Conservation (phyloP, 2,329 filamentous ascomycete species). For the Chrysosphaeria jannelii region DNA sequence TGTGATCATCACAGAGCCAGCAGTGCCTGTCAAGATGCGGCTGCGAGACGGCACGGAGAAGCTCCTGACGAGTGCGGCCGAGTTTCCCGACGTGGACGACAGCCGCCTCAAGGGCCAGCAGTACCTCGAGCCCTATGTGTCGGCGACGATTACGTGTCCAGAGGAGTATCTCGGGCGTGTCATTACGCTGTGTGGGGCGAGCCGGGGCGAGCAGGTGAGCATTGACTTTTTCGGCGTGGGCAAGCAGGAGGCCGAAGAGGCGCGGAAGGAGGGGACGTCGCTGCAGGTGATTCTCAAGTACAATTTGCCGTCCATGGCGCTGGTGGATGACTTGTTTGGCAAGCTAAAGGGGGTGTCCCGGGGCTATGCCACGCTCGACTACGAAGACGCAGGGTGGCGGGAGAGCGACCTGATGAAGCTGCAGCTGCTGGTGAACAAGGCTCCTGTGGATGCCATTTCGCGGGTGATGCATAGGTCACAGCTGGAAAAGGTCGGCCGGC, state of each 20-base stretch:
- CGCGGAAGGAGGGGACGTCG: constrained; percentile 15
- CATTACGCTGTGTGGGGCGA: constrained; percentile 79
- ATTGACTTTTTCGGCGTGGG: constrained; percentile 45
- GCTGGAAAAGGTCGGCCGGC: constrained; percentile 46
- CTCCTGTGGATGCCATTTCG: constrained; percentile 79
- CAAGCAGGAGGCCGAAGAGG: not conserved
- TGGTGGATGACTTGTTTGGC: constrained; percentile 93
- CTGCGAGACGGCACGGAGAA: constrained; percentile 50
- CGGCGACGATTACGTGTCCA: constrained; percentile 64
- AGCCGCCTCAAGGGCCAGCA: constrained; percentile 14
- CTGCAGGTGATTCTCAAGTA: constrained; percentile 91
- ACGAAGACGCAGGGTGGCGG: constrained; percentile 80
- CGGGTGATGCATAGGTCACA: constrained; percentile 65
- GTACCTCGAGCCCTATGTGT: constrained; percentile 33
- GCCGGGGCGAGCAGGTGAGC: constrained; percentile 62
- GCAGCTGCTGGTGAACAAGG: constrained; percentile 77
- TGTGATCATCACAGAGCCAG: constrained; percentile 90
- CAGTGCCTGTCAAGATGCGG: constrained; percentile 67
- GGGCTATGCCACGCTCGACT: constrained; percentile 85
- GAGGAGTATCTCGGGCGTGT: constrained; percentile 84
- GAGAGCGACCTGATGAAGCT: constrained; percentile 59
- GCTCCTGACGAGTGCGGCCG: constrained; percentile 57
- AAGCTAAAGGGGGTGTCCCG: constrained; percentile 69
- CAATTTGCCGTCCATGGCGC: constrained; percentile 55
- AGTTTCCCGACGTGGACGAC: constrained; percentile 46